Base-by-base conservation (phyloP, 2,329 filamentous ascomycete species). In the Phaeosphaeriaceae sp. region DNA sequence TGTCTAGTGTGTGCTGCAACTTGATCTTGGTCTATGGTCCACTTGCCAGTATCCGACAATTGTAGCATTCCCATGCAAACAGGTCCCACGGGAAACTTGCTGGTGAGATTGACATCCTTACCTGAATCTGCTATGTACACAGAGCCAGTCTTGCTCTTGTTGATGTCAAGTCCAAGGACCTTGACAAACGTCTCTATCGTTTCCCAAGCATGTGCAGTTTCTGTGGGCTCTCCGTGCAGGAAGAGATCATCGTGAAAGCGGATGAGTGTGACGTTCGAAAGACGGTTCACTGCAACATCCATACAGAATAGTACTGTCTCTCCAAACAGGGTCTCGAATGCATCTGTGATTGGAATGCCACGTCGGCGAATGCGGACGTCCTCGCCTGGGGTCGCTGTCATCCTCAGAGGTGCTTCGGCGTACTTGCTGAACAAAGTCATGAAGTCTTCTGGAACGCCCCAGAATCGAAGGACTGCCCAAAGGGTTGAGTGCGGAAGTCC, bases 161-260 rank as follows among this genome's bases (percentile, higher is more conserved):
- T 88, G 58, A 90, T 81, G 6, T 81, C 73, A 1, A 89, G 80
- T 1, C 87, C 86, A 69, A 88, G 86, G 1, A 85, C 74, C 0
- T 74, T 67, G 1, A 81, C 77, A 61, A 90, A 91, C 1, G 80
- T 74, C 1, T 80, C 78, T 61, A 91, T 81, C 0, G 84, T 80
- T 19, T 81, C 69, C 89, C 88, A 91, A 0, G 85, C 88, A 45
- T 82, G 79, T 21, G 82, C 79, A n/a, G 84, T 85, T 2, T 77
- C 79, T 2, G 77, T 61, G 48, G 87, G 83, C 6, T 85, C 79
- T 9, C 84, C 82, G 87, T 87, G 90, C 69, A 89, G 87, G 88
- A 87, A 90, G 51, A 89, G 80, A 62, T 90, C 87, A 61, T 89
- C 88, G 51, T 89, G 83, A 40, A 89, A 78, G 13, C 88, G 84